Evolutionary conservation across 2,329 filamentous ascomycete genomes (phyloP), one percentile per base, ranked within the genome.

Genomic region (Dactylonectria estremocensis): DNA sequence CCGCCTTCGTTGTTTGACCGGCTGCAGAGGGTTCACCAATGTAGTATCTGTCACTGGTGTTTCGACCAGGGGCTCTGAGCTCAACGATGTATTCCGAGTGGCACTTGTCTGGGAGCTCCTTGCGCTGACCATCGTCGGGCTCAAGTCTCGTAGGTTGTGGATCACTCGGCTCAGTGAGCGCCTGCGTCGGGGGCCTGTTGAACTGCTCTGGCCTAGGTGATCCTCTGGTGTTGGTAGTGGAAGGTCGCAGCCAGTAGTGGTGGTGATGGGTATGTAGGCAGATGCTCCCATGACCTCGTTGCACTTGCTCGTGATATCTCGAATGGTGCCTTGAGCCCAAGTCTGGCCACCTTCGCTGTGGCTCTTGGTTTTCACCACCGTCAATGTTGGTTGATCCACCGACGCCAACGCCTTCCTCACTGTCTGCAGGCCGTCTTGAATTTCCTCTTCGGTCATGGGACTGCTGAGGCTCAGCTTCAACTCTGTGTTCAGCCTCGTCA

Each of bases 261-360:
- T 90, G 88, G 73, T 90, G 87, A 73, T 90, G 88, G 70, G 85
- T 88, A 76, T 90, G 88, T 65, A 89, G 71, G 72, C 88, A 89
- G 70, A 86, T 74, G 68, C 73, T 43, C 20, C 69, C 72, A 56
- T 71, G 61, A 64, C 67, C 57, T 75, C 61, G 56, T 70, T 61
- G 61, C 60, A 61, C 53, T 69, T 77, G 57, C 66, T 68, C 46
- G 55, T 70, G 58, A 72, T 75, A 58, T 73, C 71, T 61, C 55
- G 64, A 18, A 76, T 70, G 20, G 70, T 62, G 28, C 61, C 72
- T 49, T 75, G 66, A 61, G 66, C 69, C 76, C 76, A 74, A 6
- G 61, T 66, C 50, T 64, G 53, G 31, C 70, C 69, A 33, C 37
- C 55, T 14, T 48, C 50, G 61, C 28, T 56, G 52, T 61, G 49